Evolutionary conservation across 2,329 filamentous ascomycete genomes (phyloP).

Genomic region (Colletotrichum cordylinicola): DNA sequence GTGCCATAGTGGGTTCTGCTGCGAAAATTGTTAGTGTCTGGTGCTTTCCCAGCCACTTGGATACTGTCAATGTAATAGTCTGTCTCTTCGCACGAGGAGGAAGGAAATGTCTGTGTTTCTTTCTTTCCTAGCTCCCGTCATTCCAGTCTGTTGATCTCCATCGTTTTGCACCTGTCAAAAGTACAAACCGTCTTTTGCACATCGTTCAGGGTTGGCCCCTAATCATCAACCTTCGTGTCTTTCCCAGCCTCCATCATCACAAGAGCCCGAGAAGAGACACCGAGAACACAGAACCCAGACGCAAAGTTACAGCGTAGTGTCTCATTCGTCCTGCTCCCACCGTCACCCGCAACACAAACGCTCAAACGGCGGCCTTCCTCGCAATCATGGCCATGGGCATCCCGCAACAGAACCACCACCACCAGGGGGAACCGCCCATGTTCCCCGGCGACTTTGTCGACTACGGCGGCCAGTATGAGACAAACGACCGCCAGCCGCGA

Average conservation of each 20-base stretch:
- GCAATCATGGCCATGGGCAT: constrained; percentile 19
- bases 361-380: background rate
- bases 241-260: background rate
- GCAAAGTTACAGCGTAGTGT: background rate
- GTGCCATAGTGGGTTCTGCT: background rate
- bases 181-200: background rate
- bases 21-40: background rate
- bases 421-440: constrained; percentile 10
- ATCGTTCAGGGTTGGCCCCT: background rate
- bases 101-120: background rate
- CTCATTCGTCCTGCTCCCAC: background rate
- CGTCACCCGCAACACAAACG: background rate
- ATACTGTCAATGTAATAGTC: background rate
- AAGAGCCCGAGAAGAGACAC: background rate
- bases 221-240: background rate
- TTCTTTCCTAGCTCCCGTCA: background rate
- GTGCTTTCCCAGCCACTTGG: background rate
- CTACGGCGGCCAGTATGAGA: constrained; percentile 11
- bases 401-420: constrained; percentile 13
- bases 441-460: constrained; percentile 19
- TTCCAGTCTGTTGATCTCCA: background rate
- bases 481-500: constrained; percentile 13
- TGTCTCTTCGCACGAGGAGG: background rate
- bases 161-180: background rate
- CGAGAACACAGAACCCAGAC: background rate